Evolutionary conservation across 2,329 filamentous ascomycete species (phyloP), one percentile per base, ranked within the genome.

Genomic region (Fusarium papillatum): DNA sequence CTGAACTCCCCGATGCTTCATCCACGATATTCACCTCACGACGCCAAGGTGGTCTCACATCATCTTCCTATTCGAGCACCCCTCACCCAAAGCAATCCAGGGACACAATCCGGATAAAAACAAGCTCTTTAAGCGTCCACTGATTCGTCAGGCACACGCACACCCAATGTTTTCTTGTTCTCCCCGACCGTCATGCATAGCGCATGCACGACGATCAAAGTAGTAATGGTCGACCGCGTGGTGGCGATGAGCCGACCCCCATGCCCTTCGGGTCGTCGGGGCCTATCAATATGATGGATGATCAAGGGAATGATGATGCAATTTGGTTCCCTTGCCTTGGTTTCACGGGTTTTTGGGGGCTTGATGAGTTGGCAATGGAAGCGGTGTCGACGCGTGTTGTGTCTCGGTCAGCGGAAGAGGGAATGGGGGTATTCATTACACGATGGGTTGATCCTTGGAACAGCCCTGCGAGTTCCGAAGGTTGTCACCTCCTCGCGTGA

Each of bases 261-360:
- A 60, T 68, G 57, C 38, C 55, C 64, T 75, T 76, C 74, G 74
- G 74, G 74, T 76, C 74, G 74, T 76, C 74, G 74, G 74, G 73
- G 65, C 74, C 74, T 74, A 76, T 76, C 74, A 62, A 62, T 17
- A 22, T 48, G 7, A 66, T 29, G 63, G 36, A 43, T 10, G 36
- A 61, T 59, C 66, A 71, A 68, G 46, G 64, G 73, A 74, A 76
- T 76, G 66, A 69, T 55, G 73, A 71, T 76, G 73, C 36, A 57
- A 70, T 48, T 57, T 59, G 41, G 17, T 29, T 50, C 46, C 24
- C 16, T 50, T 26, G 19, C 46, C 46, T 50, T 50, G 41, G 14
- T 22, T 63, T 41, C 62, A 62, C 55, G 29, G 41, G 29, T 31
- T 39, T 74, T 76, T 74, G 68, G 57, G 11, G 11, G 14, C 22